Evolutionary conservation across 148 eudicot species (phyloP), one percentile per base, ranked within the genome.

Genomic region (Cornus controversa): DNA sequence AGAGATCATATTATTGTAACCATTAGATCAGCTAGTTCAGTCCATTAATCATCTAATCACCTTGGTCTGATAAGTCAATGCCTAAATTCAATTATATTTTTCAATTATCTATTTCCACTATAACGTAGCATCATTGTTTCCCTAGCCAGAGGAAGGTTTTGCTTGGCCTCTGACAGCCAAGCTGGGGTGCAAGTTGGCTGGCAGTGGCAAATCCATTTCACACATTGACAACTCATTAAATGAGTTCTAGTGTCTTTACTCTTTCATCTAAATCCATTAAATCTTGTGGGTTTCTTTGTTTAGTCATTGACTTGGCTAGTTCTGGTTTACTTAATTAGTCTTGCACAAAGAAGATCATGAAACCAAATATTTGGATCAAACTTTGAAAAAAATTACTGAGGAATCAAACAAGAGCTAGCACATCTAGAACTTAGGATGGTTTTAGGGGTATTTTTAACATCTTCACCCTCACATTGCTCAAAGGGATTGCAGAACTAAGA

Each of bases 401-500:
- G 27, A 23, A 40, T 16, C 54, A 69, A 70, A 58, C 25, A 60
- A 6, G 24, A 60, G 60, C 64, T 60, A 4, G 64, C 23, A 60
- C 23, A 60, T 22, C 8, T 3, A n/a, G 1, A 60, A 60, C 20
- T 18, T 60, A 54, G 60, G 60, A 54, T 60, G 23, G 57, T 18
- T n/a, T 31, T 22, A 14, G 64, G 64, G 24, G 64, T 6, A 60
- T 1, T 40, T 40, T 40, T 60, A n/a, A n/a, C 20, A 22, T 22
- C 8, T n/a, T 20, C 34, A 34, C 20, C 3, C 23, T 10, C 71
- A 34, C 22, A 11, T 31, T 68, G 71, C 24, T 16, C 9, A 10
- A 8, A 7, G 47, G 65, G 34, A 13, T 8, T 57, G 70, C 58
- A 65, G 65, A 75, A 26, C 60, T 75, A 63, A 25, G 60, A 74